Evolutionary conservation across 2,329 filamentous ascomycete genomes (phyloP), one percentile per base, ranked within the genome.

Genomic region (Talaromyces verruculosus): DNA sequence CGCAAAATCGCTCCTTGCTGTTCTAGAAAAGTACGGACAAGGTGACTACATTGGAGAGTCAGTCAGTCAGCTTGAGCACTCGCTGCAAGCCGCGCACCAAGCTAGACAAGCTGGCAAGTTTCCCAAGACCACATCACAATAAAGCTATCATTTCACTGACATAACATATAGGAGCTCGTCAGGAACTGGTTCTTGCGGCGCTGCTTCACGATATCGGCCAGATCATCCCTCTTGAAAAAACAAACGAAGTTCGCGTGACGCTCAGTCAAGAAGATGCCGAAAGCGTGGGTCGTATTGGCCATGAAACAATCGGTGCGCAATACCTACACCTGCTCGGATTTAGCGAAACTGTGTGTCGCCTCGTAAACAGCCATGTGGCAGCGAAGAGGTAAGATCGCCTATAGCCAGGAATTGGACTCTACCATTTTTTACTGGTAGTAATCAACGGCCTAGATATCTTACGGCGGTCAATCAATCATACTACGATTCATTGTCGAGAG

Each of bases 131-230:
- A 11, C 17, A 33, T 19, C 17, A n/a, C 8, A 33, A n/a, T 19
- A 17, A 33, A 28, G 28, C 5, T n/a, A 33, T 33, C 25, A 5
- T 30, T 17, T 33, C 3, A 53, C 13, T 53, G 6, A 53, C 28
- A 53, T n/a, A 15, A 53, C 15, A n/a, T 30, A 1, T 37, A 74
- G 73, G 68, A 15, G 70, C 70, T 10, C 62, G 64, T 6, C 67
- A 68, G 11, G 68, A 74, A 6, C 74, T 76, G 2, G 68, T 80
- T 3, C 71, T 79, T 28, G 79, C 78, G 0, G 76, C 79, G 7
- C 69, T 81, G 10, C 72, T 81, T 5, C 80, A 81, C 67, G 80
- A 82, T 61, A 77, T 81, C 58, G 79, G 79, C 17, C 78, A 80
- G 30, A 78, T 81, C 64, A 75, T 81, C 15, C 79, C 79, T 2